Base-by-base conservation (phyloP, 768 basidiomycete species). In the Kwoniella europaea region DNA sequence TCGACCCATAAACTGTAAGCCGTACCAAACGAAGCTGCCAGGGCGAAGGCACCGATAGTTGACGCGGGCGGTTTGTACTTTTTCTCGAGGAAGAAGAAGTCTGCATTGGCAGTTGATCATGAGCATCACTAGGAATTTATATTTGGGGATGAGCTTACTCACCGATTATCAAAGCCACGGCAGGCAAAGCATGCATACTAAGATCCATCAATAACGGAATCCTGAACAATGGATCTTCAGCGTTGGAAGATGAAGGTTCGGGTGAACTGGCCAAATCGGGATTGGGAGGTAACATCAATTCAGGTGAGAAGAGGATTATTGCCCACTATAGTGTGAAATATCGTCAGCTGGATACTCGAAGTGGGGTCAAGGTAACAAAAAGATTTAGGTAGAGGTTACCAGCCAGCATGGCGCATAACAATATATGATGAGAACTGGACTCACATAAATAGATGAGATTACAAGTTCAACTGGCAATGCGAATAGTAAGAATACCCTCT, bases 1-100 rank as follows among this genome's bases (percentile, higher is more conserved):
- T 94, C 92, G 1, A 89, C 88, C 86, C 90, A 92, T 10, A 79
- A 82, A 0, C 84, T 84, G 73, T 94, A 94, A 84, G 87, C 86
- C 15, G 84, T 24, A 9, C 85, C 78, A 54, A 84, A 85, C 0
- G 80, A 10, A 9, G 73, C 64, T 0, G 85, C 82, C 4, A 86
- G 63, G 1, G 78, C 22, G 9, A 84, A 67, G 0, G 85, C 86
- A 13, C 83, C 84, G 43, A 75, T 75, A 4, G 76, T 82, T 9
- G 84, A 85, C 13, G 82, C 79, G 12, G 75, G 73, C 12, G 79
- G 76, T 0, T 83, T 72, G 77, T 89, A 92, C 70, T 86, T 89
- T 35, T 75, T 75, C 76, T 93, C 90, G 64, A 90, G 88, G 10
- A 88, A 72, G 74, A 90, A 86, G 80, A 93, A 94, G 78, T 93